Evolutionary conservation across 176 grass and related monocot species (phyloP).

Genomic region (Panicum miliaceum): DNA sequence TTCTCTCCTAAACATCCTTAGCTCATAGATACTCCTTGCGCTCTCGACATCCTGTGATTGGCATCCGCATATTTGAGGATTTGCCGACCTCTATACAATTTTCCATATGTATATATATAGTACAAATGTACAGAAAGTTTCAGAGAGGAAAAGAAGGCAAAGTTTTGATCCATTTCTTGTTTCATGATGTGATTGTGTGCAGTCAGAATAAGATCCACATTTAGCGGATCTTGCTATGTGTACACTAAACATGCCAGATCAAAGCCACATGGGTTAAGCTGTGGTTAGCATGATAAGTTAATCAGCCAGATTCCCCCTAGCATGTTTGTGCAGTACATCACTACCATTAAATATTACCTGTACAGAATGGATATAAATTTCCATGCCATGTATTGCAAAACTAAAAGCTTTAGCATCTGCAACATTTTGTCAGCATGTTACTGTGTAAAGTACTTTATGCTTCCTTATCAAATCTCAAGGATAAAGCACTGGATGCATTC

Average conservation of each 20-base stretch:
- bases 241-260: constrained; percentile 12
- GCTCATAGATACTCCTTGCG: constrained; percentile 34
- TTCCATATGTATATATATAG: constrained; percentile 25
- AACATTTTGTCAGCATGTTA: background rate
- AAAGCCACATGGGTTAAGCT: background rate
- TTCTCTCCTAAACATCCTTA: constrained; percentile 51
- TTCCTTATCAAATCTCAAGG: background rate
- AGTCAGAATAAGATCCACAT: background rate
- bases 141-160: background rate
- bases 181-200: background rate
- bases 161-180: constrained; percentile 21
- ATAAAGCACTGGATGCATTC: background rate
- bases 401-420: background rate
- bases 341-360: background rate
- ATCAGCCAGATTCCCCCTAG: background rate
- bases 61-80: constrained; percentile 43
- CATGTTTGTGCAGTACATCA: background rate
- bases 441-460: background rate
- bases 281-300: background rate
- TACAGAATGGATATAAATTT: constrained; percentile 8
- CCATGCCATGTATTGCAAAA: background rate
- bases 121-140: constrained; percentile 21
- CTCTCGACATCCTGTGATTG: background rate
- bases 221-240: background rate
- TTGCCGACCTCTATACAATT: background rate